Base-by-base conservation (phyloP, 306 rosid genomes). In the Begonia fuchsioides region DNA sequence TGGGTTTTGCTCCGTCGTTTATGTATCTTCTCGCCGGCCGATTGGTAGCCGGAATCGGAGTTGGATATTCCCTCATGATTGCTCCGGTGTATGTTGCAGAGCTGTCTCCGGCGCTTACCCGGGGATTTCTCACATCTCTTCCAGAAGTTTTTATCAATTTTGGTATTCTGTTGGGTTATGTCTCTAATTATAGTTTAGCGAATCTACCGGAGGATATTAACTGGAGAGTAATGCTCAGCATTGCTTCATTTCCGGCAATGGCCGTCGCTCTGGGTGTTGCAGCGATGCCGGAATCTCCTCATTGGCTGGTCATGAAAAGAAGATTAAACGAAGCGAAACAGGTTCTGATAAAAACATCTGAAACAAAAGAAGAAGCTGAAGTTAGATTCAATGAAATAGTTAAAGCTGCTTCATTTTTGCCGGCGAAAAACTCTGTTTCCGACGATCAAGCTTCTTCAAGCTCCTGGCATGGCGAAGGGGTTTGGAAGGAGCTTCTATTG, bases 91-190 rank as follows among this genome's bases (percentile, higher is more conserved):
- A 86, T 62, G 71, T 78, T 9, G 88, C 88, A 0, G 95, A 86
- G 66, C 71, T 81, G 43, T 78, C 93, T 0, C 95, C 95, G 0
- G 59, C 80, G 1, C 51, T 76, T 10, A 53, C 61, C 1, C 83
- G 93, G 5, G 95, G 95, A 8, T 70, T 86, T 70, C 88, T 86
- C 70, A 78, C 88, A 2, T 81, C 95, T 12, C 83, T 86, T 38
- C 95, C 93, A 0, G 95, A 86, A 64, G 76, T 86, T 53, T 86
- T 86, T 77, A 86, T 86, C 77, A 76, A 75, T 19, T 32, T 68
- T 5, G 96, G 96, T 6, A 86, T 86, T 12, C 63, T 81, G 39
- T 50, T 81, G 1, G 93, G 96, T 3, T 86, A 78, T 49, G 46
- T 86, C 32, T 49, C 79, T 16, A 86, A 86, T 51, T 81, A 72